phyloP scores from a whole-genome alignment of 78 protist genomes.

The Corallochytrium limacisporum region DNA sequence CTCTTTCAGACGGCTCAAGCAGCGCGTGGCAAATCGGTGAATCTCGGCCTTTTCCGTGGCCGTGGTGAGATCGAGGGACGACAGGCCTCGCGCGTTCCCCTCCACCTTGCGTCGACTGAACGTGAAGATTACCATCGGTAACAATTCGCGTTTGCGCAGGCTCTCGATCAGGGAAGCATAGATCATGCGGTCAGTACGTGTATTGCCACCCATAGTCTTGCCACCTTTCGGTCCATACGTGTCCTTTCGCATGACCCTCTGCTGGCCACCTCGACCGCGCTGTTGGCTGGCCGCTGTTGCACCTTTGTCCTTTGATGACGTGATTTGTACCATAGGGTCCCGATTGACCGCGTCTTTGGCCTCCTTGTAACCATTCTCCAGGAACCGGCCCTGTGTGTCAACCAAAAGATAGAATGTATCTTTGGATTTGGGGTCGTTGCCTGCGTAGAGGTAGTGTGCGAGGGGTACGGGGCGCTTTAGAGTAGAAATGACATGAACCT shows the following conservation, averaged over 20 bases:
- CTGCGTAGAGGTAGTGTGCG: slow-evolving; percentile 38
- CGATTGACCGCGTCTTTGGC: neutral
- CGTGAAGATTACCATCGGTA: slow-evolving; percentile 45
- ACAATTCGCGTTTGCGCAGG: neutral
- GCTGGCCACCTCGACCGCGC: neutral
- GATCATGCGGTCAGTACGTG: neutral
- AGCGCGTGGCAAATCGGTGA: slow-evolving; percentile 27
- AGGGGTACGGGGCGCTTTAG: slow-evolving; percentile 82
- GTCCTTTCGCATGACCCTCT: neutral
- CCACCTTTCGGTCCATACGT: neutral
- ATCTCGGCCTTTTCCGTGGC: slow-evolving; percentile 45
- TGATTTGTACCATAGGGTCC: no score
- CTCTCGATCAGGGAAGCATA: neutral
- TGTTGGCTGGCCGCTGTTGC: neutral
- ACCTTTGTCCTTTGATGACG: no score
- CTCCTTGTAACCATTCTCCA: neutral
- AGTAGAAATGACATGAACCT: slow-evolving; percentile 63
- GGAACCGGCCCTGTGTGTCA: neutral
- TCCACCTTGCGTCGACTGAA: slow-evolving; percentile 67
- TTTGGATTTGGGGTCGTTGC: neutral
- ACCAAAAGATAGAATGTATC: neutral
- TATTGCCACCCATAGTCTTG: neutral
- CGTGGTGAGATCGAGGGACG: slow-evolving; percentile 47
- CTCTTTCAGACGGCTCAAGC: slow-evolving; percentile 38
- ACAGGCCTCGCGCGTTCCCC: slow-evolving; percentile 9